Percentiles rank a stretch among this genome's conserved stretches.
Conservation (phyloP, 306 rosid species). For the Glycyrrhiza uralensis region DNA sequence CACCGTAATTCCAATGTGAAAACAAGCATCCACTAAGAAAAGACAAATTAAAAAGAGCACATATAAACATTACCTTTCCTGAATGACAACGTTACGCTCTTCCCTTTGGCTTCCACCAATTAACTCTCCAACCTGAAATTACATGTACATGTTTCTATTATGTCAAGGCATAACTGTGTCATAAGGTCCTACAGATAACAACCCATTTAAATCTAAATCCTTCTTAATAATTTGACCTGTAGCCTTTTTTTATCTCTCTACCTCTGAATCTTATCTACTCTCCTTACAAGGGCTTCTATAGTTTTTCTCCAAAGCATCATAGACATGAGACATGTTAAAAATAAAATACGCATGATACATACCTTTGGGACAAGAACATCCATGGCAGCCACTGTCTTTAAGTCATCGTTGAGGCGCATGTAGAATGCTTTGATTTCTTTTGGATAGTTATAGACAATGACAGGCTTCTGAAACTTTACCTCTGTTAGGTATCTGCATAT, state of each 20-base stretch:
- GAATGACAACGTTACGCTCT: slow-evolving; percentile 76
- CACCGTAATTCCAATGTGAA: too few relatives aligned
- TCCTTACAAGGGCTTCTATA: background rate
- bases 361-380: slow-evolving; percentile 99
- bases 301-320: background rate
- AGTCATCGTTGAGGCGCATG: slow-evolving; percentile 92
- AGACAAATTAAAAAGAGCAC: background rate
- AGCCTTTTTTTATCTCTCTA: background rate
- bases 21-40: too few relatives aligned
- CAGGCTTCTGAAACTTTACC: slow-evolving; percentile 85
- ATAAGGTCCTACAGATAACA: background rate
- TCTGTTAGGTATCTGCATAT: slow-evolving; percentile 79
- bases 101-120: slow-evolving; percentile 98
- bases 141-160: background rate
- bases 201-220: background rate
- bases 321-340: background rate
- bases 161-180: background rate
- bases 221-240: too few relatives aligned
- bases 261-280: background rate
- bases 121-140: slow-evolving; percentile 87
- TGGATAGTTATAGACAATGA: slow-evolving; percentile 86
- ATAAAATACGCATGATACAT: background rate
- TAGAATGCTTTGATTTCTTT: slow-evolving; percentile 96
- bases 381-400: slow-evolving; percentile 93
- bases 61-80: slow-evolving; percentile 43